phyloP scores from a whole-genome alignment of 192 early-diverging fungal species.

The Coemansia sp. region DNA sequence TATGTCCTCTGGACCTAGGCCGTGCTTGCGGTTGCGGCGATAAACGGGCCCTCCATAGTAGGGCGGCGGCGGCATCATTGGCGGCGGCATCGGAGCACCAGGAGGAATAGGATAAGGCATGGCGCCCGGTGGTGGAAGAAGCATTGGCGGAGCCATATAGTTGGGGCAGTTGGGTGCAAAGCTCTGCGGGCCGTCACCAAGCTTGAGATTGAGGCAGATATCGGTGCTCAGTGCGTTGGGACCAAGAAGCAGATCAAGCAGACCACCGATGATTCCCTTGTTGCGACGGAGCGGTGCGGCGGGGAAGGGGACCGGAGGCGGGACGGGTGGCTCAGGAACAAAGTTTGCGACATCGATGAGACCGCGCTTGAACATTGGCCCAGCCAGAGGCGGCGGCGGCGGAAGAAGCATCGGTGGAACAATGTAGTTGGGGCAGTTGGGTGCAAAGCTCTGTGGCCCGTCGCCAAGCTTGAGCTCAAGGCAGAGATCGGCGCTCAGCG shows the following conservation, averaged over 20 bases:
- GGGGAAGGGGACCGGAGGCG: conserved; percentile 33
- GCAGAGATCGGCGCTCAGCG: conserved; percentile 42
- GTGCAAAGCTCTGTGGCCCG: conserved; percentile 51
- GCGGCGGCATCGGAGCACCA: conserved; percentile 17
- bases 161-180: conserved; percentile 45
- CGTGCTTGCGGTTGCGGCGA: conserved; percentile 9
- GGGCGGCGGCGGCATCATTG: conserved; percentile 7
- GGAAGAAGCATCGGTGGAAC: conserved; percentile 45
- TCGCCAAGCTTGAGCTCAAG: conserved; percentile 54
- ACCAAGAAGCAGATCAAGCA: conserved; percentile 47
- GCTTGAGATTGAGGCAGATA: conserved; percentile 49
- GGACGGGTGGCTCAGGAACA: conserved; percentile 20
- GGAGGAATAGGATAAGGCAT: conserved; percentile 22
- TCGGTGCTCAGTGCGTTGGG: conserved; percentile 49
- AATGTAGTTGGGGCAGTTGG: conserved; percentile 49
- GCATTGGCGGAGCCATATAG: conserved; percentile 40
- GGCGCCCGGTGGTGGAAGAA: conserved; percentile 39
- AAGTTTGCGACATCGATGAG: conserved; percentile 48
- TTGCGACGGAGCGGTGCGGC: conserved; percentile 35
- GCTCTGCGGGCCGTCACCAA: conserved; percentile 51
- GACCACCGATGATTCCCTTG: conserved; percentile 44
- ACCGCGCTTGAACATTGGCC: conserved; percentile 42
- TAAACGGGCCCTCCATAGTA: conserved; percentile 21
- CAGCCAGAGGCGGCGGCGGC: neutral
- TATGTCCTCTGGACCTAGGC: neutral